A percentile compares a stretch with the other conserved stretches of the same genome.
Evolutionary conservation across 2,329 filamentous ascomycete species (phyloP).

Genomic region (Penicillium griseofulvum): DNA sequence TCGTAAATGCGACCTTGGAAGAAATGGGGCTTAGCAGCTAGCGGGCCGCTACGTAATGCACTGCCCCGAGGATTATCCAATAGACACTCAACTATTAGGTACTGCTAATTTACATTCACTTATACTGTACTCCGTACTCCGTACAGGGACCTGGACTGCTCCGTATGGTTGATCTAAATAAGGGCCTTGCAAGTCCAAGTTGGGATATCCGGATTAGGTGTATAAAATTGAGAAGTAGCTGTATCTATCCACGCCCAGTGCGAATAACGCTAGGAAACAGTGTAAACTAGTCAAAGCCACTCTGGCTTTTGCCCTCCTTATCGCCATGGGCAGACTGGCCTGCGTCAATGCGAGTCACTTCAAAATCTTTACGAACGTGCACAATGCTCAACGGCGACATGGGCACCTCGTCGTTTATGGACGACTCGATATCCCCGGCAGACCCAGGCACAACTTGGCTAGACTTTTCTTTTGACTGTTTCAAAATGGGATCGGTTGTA

Average conservation of each 20-base stretch:
- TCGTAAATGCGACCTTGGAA: too few relatives aligned
- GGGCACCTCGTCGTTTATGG: not conserved
- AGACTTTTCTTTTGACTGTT: not conserved
- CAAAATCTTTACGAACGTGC: slow-evolving; percentile 6
- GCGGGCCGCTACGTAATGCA: too few relatives aligned
- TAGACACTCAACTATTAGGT: too few relatives aligned
- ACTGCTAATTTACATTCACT: too few relatives aligned
- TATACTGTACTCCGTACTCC: too few relatives aligned
- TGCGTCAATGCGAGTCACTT: not conserved
- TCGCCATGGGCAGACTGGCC: not conserved
- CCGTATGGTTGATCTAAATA: too few relatives aligned
- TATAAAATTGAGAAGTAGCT: not conserved
- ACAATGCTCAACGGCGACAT: slow-evolving; percentile 6
- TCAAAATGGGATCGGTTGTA: not conserved
- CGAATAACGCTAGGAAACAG: not conserved
- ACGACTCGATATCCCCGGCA: not conserved
- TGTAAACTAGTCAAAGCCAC: not conserved
- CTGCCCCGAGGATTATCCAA: too few relatives aligned
- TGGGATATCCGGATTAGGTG: not conserved
- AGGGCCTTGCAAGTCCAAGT: too few relatives aligned
- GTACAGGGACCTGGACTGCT: too few relatives aligned
- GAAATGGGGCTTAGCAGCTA: too few relatives aligned
- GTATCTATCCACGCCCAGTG: too few relatives aligned
- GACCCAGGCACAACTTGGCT: not conserved
- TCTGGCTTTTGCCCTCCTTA: not conserved